A percentile compares a stretch with the other conserved stretches of the same genome.
Conservation (phyloP, 23 red algal genomes). For the Gracilaria gracilis region DNA sequence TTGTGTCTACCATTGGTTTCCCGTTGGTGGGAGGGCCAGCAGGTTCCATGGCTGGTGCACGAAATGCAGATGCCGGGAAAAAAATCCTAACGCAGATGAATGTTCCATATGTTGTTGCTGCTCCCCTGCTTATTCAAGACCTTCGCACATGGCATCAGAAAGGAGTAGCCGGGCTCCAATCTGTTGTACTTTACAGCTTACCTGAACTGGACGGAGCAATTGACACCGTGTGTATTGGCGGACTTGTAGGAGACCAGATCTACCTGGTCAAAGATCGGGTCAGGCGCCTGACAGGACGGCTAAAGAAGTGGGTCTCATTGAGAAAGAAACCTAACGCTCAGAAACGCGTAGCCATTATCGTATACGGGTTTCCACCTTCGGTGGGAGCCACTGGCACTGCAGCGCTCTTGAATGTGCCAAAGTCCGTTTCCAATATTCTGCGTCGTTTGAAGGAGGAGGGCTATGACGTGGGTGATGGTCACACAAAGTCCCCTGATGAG, state of each 20-base stretch:
- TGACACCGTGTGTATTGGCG: conserved; percentile 76
- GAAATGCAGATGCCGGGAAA: conserved; percentile 54
- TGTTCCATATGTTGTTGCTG: conserved; percentile 75
- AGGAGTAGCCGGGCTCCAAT: conserved; percentile 77
- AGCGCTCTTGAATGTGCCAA: conserved; percentile 78
- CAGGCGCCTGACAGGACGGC: conserved; percentile 50
- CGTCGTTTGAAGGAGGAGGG: conserved; percentile 34
- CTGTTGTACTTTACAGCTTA: conserved; percentile 74
- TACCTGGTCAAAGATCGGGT: conserved; percentile 70
- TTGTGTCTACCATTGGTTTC: conserved; percentile 79
- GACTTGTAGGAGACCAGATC: conserved; percentile 76
- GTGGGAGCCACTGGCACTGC: conserved; percentile 77
- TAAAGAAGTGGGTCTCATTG: conserved; percentile 58
- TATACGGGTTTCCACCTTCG: conserved; percentile 80
- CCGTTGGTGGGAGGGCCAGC: conserved; percentile 79
- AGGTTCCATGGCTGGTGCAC: conserved; percentile 76
- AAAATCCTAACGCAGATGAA: conserved; percentile 47
- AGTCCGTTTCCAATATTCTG: conserved; percentile 56
- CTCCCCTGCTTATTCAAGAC: conserved; percentile 77
- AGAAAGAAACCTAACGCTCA: conserved; percentile 46
- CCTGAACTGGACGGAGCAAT: conserved; percentile 81
- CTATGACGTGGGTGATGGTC: conserved; percentile 71
- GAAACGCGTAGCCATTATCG: conserved; percentile 56
- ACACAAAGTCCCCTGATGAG: conserved; percentile 45
- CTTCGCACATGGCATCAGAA: conserved; percentile 52